These are phyloP conservation scores for Hylodesmum podocarpum DNA, from an alignment of 306 rosid genomes.

Conservation along the genomic window DNA sequence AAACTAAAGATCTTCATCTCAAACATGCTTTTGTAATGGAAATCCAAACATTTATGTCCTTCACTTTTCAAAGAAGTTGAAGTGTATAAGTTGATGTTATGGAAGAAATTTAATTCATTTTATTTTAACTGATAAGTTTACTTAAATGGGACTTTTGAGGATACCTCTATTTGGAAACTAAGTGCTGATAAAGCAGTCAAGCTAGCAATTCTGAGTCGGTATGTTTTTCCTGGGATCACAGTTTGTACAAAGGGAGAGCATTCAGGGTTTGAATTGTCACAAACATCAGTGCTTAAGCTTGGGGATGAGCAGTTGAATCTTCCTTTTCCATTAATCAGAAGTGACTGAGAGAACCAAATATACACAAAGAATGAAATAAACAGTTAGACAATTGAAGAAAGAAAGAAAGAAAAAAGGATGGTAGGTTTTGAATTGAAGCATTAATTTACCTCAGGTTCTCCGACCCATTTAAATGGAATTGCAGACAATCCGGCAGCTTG, in stretches of 20 bases:
- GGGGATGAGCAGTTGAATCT: constrained; percentile 69
- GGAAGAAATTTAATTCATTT: too few species aligned
- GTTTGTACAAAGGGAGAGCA: constrained; percentile 60
- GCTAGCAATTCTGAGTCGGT: constrained; percentile 67
- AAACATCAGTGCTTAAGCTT: constrained; percentile 34
- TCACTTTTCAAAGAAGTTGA: not conserved
- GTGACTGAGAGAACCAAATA: constrained; percentile 53
- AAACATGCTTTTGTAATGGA: too few species aligned
- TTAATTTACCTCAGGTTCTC: constrained; percentile 70
- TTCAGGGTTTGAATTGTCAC: constrained; percentile 57
- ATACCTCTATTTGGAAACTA: constrained; percentile 82
- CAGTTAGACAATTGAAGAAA: not conserved
- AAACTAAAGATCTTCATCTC: too few species aligned
- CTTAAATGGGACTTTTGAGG: not conserved
- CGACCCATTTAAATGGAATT: constrained; percentile 51
- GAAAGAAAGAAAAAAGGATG: not conserved
- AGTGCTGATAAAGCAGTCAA: constrained; percentile 80
- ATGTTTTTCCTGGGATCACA: constrained; percentile 66
- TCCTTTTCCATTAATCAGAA: constrained; percentile 83
- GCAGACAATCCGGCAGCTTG: constrained; percentile 71
- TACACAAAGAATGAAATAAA: not conserved
- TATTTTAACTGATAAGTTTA: too few species aligned
- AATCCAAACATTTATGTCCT: too few species aligned
- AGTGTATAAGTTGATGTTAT: too few species aligned
- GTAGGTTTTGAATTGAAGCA: not conserved